A percentile compares a stretch with the other conserved stretches of the same genome.
Conservation (phyloP, 495 filamentous ascomycete genomes). For the Penicillium ochrochloron region DNA sequence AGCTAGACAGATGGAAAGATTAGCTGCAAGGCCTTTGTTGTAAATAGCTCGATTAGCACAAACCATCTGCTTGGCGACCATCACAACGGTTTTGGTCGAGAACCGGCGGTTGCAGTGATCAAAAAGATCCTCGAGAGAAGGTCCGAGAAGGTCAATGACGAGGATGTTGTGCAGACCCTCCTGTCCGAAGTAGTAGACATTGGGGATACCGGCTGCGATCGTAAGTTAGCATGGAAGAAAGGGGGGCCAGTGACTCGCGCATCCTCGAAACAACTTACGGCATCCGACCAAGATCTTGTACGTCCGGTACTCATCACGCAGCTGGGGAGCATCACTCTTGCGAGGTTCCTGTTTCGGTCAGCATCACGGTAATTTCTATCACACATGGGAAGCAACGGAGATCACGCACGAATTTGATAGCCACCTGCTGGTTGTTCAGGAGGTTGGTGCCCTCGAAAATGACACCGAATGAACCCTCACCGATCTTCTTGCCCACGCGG, state of each 20-base stretch:
- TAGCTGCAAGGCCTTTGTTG: slow-evolving; percentile 20
- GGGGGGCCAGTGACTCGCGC: slow-evolving; percentile 2
- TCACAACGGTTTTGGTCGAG: slow-evolving; percentile 95
- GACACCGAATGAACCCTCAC: slow-evolving; percentile 97
- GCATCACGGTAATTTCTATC: not conserved
- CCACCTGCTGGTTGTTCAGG: slow-evolving; percentile 98
- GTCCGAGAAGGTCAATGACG: slow-evolving; percentile 96
- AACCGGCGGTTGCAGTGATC: slow-evolving; percentile 97
- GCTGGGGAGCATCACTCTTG: slow-evolving; percentile 97
- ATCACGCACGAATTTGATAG: slow-evolving; percentile 95
- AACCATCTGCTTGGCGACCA: slow-evolving; percentile 99
- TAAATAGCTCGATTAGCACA: slow-evolving; percentile 29
- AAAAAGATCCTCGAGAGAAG: slow-evolving; percentile 96
- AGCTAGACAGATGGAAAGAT: slow-evolving; percentile 56
- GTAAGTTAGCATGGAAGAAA: slow-evolving; percentile 6
- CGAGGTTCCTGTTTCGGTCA: slow-evolving; percentile 77
- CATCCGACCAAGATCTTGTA: slow-evolving; percentile 99
- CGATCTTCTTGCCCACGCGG: slow-evolving; percentile 98
- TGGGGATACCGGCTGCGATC: slow-evolving; percentile 88
- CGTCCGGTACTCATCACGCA: slow-evolving; percentile 98
- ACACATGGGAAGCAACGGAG: not conserved
- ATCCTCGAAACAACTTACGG: slow-evolving; percentile 72
- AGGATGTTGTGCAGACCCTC: slow-evolving; percentile 99
- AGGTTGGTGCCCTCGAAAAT: slow-evolving; percentile 99
- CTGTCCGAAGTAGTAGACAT: slow-evolving; percentile 99